Conservation (phyloP, 148 eudicot species). For the Amaranthus cruentus region DNA sequence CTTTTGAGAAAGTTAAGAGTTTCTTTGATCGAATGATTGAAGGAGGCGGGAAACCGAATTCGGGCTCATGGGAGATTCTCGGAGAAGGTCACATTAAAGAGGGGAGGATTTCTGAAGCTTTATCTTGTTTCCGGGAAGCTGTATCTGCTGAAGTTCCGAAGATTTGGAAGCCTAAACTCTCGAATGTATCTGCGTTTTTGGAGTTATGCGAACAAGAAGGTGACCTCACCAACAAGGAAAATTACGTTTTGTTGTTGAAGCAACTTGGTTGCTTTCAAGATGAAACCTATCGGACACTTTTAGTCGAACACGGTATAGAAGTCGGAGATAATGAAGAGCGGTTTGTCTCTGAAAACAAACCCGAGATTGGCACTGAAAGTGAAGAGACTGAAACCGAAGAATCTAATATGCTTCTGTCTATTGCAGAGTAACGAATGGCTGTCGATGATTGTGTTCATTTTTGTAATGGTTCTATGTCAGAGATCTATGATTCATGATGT, state of each 20-base stretch:
- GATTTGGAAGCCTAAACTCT: conserved; percentile 63
- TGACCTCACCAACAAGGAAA: conserved; percentile 47
- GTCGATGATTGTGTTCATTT: neutral
- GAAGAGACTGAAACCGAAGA: conserved; percentile 32
- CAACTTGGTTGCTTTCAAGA: conserved; percentile 56
- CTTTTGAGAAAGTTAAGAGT: conserved; percentile 49
- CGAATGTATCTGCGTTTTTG: conserved; percentile 36
- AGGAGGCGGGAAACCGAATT: conserved; percentile 56
- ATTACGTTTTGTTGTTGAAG: conserved; percentile 44
- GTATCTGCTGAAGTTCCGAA: conserved; percentile 33
- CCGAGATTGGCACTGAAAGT: conserved; percentile 3
- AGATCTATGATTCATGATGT: neutral
- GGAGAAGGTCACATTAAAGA: conserved; percentile 50
- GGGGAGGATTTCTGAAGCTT: conserved; percentile 49
- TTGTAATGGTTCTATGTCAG: neutral
- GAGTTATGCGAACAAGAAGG: conserved; percentile 49
- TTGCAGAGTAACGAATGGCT: conserved; percentile 1
- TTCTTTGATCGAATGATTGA: conserved; percentile 53
- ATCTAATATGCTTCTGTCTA: conserved; percentile 33
- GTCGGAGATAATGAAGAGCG: conserved; percentile 13
- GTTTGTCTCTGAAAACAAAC: conserved; percentile 9
- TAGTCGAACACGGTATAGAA: conserved; percentile 12
- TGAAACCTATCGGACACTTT: conserved; percentile 38
- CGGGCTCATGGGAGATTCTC: conserved; percentile 69
- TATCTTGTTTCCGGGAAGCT: conserved; percentile 69